phyloP scores from a whole-genome alignment of 2,329 filamentous ascomycete species.

The Acarospora socialis region DNA sequence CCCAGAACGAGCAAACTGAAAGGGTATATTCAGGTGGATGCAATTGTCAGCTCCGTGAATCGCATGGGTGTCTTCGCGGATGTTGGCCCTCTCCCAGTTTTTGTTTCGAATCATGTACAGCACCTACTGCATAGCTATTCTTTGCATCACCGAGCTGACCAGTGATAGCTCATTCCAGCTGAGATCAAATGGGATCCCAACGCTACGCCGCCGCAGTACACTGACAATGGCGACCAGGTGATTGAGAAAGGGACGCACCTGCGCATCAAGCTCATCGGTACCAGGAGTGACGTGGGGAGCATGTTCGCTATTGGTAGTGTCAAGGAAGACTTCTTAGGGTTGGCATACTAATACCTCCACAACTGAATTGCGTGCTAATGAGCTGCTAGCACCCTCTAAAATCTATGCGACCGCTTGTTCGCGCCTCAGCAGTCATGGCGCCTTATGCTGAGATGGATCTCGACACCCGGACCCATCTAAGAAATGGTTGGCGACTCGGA shows the following conservation, averaged over 20 bases:
- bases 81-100: slow-evolving; percentile 34
- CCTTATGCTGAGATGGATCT: too few species aligned
- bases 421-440: too few species aligned
- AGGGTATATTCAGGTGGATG: slow-evolving; percentile 56
- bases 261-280: slow-evolving; percentile 85
- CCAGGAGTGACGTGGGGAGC: slow-evolving; percentile 80
- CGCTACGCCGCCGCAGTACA: slow-evolving; percentile 91
- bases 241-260: slow-evolving; percentile 91
- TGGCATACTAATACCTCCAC: too few species aligned
- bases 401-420: too few species aligned
- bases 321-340: slow-evolving; percentile 53
- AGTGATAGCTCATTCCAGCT: slow-evolving; percentile 62
- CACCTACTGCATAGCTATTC: slow-evolving; percentile 11
- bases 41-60: slow-evolving; percentile 82
- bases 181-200: slow-evolving; percentile 93
- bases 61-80: slow-evolving; percentile 63
- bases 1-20: neutral
- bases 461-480: too few species aligned
- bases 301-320: slow-evolving; percentile 98
- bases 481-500: too few species aligned
- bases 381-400: too few species aligned
- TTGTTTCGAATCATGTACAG: slow-evolving; percentile 55
- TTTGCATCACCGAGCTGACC: slow-evolving; percentile 7
- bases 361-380: too few species aligned
- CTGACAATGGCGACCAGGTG: slow-evolving; percentile 82